Evolutionary conservation across 257 asterid genomes (phyloP), one percentile per base, ranked within the genome.

Genomic region (Linaria vulgaris): DNA sequence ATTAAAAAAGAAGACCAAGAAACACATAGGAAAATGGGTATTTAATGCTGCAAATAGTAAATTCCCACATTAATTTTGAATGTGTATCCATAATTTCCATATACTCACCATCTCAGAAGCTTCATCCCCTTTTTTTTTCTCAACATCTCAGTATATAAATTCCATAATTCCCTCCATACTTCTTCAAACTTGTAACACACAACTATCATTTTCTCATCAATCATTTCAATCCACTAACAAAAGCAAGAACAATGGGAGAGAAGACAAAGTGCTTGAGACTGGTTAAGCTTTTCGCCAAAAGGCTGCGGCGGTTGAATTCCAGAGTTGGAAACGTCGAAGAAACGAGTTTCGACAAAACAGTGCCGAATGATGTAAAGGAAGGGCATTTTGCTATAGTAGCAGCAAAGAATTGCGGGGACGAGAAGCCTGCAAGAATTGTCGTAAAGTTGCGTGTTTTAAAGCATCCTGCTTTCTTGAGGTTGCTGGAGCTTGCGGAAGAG

Each of bases 321-420:
- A 78, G 59, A 43, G 6, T 58, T 0, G 34, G 63, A 1, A 65
- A 24, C 1, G 61, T 21, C 16, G 54, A 43, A 6, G 69, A 56
- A 52, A 41, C 17, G 9, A 62, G 13, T 22, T n/a, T 3, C 20
- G n/a, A 45, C 1, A 56, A 5, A 30, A 21, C 23, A 16, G 76
- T 74, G 24, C 79, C 77, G 0, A 51, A 54, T 1, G 83, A 77
- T 34, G 75, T 80, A 5, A 77, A 72, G 66, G 69, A 77, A 59
- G 83, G 86, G 51, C 76, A 74, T 17, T 80, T 80, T 1, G 79
- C 76, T 6, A 69, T 80, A 3, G 25, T 71, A 37, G 72, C 77
- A 3, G 73, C 43, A 4, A 69, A 63, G 47, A 70, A 63, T 20
- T 19, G 7, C 15, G 48, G 59, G 27, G 60, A 47, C n/a, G 75